Evolutionary conservation across 805 yeast genomes (phyloP).

Genomic region (Lipomyces oligophaga): DNA sequence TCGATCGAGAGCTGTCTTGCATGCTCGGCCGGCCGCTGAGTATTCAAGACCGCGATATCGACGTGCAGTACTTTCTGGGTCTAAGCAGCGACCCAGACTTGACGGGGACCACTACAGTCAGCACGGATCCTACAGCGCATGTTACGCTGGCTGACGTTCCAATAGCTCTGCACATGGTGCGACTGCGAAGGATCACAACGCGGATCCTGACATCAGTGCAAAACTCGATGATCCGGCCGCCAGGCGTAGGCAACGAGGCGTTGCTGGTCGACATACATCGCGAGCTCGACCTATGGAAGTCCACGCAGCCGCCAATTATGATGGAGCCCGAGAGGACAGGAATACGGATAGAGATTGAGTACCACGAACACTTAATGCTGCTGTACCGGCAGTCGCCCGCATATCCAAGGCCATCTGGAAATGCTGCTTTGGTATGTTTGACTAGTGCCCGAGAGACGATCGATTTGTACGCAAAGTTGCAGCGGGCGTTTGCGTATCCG

Average conservation of each 20-base stretch:
- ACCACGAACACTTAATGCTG: conserved; percentile 23
- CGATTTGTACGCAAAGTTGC: conserved; percentile 11
- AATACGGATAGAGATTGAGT: conserved; percentile 19
- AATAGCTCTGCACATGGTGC: conserved; percentile 22
- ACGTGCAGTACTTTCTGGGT: conserved; percentile 27
- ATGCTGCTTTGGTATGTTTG: conserved; percentile 14
- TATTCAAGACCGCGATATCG: conserved; percentile 50
- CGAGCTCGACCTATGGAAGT: conserved; percentile 11
- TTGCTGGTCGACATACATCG: conserved; percentile 13
- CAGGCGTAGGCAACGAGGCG: background rate
- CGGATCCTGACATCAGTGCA: conserved; percentile 5
- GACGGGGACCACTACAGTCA: background rate
- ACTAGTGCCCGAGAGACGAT: conserved; percentile 15
- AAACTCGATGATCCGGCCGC: background rate
- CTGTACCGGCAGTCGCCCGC: conserved; percentile 23
- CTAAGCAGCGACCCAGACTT: conserved; percentile 9
- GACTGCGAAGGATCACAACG: conserved; percentile 14
- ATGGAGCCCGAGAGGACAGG: conserved; percentile 19
- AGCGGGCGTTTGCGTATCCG: conserved; percentile 1
- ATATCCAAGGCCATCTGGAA: conserved; percentile 8
- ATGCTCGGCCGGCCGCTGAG: conserved; percentile 50
- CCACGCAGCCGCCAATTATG: conserved; percentile 10
- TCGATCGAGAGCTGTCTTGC: conserved; percentile 44
- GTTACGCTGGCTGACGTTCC: conserved; percentile 10
- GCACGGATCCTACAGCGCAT: background rate